These are phyloP conservation scores for Sugiyamaella qingdaonensis DNA, from an alignment of 805 yeast genomes.

Conservation along the genomic window DNA sequence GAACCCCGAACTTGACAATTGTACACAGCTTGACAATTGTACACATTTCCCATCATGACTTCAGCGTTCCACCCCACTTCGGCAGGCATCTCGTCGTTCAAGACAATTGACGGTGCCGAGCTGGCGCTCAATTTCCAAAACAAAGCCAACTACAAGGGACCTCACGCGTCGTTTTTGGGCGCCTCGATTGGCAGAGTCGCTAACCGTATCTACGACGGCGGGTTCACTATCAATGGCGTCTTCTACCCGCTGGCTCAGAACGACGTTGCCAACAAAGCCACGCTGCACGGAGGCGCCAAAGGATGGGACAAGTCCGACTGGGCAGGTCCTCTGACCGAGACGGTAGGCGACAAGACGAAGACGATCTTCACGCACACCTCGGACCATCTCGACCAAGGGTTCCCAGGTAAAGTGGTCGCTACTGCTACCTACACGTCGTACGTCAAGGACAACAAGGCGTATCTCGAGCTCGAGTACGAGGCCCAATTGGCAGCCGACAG, in stretches of 20 bases:
- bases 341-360: slow-evolving; percentile 28
- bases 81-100: slow-evolving; percentile 24
- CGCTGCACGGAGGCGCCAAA: slow-evolving; percentile 52
- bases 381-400: slow-evolving; percentile 48
- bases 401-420: slow-evolving; percentile 54
- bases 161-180: slow-evolving; percentile 51
- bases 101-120: slow-evolving; percentile 24
- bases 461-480: slow-evolving; percentile 48
- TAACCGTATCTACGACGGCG: slow-evolving; percentile 50
- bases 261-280: slow-evolving; percentile 35
- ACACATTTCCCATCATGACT: slow-evolving; percentile 12
- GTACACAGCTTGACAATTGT: background rate
- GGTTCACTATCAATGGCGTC: slow-evolving; percentile 39
- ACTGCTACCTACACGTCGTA: slow-evolving; percentile 44
- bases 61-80: slow-evolving; percentile 15
- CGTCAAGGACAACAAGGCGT: slow-evolving; percentile 25
- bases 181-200: slow-evolving; percentile 65
- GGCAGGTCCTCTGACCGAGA: slow-evolving; percentile 46
- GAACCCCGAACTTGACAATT: background rate
- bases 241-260: slow-evolving; percentile 34
- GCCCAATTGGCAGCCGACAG: slow-evolving; percentile 35
- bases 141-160: slow-evolving; percentile 23
- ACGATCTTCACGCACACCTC: slow-evolving; percentile 41
- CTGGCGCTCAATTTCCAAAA: slow-evolving; percentile 20
- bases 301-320: slow-evolving; percentile 51